phyloP scores from a whole-genome alignment of 2,329 filamentous ascomycete genomes.

The Zalaria obscura region DNA sequence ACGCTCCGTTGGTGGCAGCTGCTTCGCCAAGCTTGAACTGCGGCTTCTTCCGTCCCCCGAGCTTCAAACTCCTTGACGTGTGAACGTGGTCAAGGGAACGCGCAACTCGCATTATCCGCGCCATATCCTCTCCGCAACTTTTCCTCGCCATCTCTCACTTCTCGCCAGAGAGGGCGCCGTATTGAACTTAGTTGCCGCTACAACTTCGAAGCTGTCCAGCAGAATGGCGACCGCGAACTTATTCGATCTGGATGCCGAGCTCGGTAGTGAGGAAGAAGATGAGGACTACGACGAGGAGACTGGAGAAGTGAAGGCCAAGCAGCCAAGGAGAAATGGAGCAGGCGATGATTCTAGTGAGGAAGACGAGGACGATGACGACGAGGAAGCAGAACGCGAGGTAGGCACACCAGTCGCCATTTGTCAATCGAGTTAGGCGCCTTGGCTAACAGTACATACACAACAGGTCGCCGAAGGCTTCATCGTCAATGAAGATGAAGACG shows the following conservation, averaged over 20 bases:
- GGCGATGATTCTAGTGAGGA: conserved; percentile 83
- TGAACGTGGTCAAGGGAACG: no score
- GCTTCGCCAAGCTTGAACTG: no score
- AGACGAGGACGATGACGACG: conserved; percentile 73
- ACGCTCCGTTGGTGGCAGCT: no score
- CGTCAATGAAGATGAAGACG: conserved; percentile 78
- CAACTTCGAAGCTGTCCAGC: no score
- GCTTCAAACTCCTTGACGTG: no score
- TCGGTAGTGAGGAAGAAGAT: conserved; percentile 71
- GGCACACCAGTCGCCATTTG: conserved; percentile 11
- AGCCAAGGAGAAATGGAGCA: conserved; percentile 24
- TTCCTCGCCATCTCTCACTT: no score
- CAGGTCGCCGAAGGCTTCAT: conserved; percentile 92
- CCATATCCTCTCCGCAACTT: no score
- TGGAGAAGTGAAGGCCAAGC: conserved; percentile 39
- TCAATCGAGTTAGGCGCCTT: background rate
- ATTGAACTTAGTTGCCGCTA: no score
- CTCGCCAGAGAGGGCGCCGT: no score
- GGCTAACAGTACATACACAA: conserved; percentile 2
- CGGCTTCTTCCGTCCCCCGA: no score
- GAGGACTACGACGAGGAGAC: conserved; percentile 72
- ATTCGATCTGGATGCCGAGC: conserved; percentile 71
- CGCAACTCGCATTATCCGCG: no score
- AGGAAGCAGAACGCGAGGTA: conserved; percentile 70
- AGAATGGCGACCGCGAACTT: conserved; percentile 34